Base-by-base conservation (phyloP, 2,329 filamentous ascomycete genomes). In the Exophiala calicioides region DNA sequence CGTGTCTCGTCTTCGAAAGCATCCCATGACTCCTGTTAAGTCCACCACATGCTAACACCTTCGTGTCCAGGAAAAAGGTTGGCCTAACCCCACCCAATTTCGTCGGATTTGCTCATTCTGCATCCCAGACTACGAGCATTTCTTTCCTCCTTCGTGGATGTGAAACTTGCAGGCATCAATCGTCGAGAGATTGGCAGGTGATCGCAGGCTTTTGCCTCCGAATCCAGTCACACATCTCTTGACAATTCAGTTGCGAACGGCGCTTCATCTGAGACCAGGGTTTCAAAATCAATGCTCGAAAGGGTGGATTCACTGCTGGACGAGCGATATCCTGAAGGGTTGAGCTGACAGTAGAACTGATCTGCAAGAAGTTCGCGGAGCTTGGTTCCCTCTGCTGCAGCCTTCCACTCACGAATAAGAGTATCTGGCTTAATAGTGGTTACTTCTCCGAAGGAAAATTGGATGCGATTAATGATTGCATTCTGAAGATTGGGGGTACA, bases 401-500 rank as follows among this genome's bases (percentile, higher is more conserved):
- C 1, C 19, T 15, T 15, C 26, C 29, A 46, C 16, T 39, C 21
- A 6, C 2, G 5, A 15, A 12, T 1, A 18, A 32, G n/a, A 18
- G 16, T 3, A 3, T 27, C 5, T 31, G 30, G 6, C 21, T 36
- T n/a, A 36, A 16, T n/a, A n/a, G n/a, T n/a, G n/a, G n/a, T n/a
- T n/a, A 9, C 10, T 12, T 9, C 6, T 4, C 8, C 1, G n/a
- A 20, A 6, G 5, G 6, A 5, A 12, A 10, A 6, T 20, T 23
- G 15, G 16, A 47, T 7, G 6, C 6, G 4, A 12, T 50, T 42
- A 12, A 32, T 15, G n/a, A 45, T 23, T 4, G 35, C 41, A 23
- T 50, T 42, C 32, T 50, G 41, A 19, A 49, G 39, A 18, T 21
- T 35, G 6, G 18, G n/a, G 34, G 45, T 41, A 26, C 41, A 37